Evolutionary conservation across 768 basidiomycete species (phyloP).

Genomic region (Phlebiopsis flavidoalba): DNA sequence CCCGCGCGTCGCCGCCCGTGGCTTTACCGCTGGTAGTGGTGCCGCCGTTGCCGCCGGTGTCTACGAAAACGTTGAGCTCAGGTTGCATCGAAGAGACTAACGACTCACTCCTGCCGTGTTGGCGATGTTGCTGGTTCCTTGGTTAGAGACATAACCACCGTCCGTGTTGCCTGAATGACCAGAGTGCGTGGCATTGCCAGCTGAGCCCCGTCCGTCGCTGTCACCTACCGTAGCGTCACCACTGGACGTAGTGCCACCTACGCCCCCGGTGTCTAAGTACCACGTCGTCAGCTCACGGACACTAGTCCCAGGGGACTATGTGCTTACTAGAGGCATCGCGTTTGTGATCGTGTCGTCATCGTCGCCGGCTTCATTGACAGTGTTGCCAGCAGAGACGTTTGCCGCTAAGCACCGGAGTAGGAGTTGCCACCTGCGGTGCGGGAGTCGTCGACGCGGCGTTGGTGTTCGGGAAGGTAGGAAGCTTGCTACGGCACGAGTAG

Average conservation of each 20-base stretch:
- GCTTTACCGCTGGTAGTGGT: conserved; percentile 13
- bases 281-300: neutral
- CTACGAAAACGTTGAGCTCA: neutral
- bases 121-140: conserved; percentile 10
- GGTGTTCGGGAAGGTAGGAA: conserved; percentile 2
- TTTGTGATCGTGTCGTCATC: conserved; percentile 10
- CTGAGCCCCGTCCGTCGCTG: conserved; percentile 9
- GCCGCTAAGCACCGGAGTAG: conserved; percentile 9
- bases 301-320: neutral
- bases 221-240: conserved; percentile 14
- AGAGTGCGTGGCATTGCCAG: conserved; percentile 11
- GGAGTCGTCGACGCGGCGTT: conserved; percentile 6
- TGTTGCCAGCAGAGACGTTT: conserved; percentile 8
- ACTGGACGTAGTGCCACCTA: conserved; percentile 6
- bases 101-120: conserved; percentile 9
- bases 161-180: conserved; percentile 8
- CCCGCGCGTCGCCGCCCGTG: too few relatives aligned
- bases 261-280: conserved; percentile 8
- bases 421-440: conserved; percentile 10
- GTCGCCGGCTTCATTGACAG: conserved; percentile 6
- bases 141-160: conserved; percentile 11
- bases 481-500: neutral
- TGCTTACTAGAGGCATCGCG: conserved; percentile 9
- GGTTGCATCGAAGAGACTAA: neutral
- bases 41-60: conserved; percentile 8